Conservation (phyloP, 768 basidiomycete species). For the Dendrothele bispora region DNA sequence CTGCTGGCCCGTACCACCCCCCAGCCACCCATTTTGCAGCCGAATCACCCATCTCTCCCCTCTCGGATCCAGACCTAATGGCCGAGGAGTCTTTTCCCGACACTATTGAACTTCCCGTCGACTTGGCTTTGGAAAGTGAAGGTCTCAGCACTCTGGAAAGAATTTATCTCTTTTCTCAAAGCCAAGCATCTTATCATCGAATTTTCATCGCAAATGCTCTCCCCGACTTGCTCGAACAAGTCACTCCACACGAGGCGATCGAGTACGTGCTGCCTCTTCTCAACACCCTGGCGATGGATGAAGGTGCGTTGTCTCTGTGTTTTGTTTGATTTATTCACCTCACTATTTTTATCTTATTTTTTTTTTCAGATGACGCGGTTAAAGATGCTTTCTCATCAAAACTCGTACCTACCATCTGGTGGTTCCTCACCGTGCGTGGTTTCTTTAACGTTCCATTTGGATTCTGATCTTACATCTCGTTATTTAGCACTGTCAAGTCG, state of each 20-base stretch:
- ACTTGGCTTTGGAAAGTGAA: slow-evolving; percentile 67
- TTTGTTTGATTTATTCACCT: background rate
- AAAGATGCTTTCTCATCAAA: slow-evolving; percentile 85
- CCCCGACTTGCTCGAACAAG: slow-evolving; percentile 71
- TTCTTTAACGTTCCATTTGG: slow-evolving; percentile 6
- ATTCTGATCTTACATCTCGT: no score
- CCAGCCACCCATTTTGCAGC: slow-evolving; percentile 11
- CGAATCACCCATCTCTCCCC: slow-evolving; percentile 6
- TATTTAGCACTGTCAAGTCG: slow-evolving; percentile 64
- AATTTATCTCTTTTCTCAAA: slow-evolving; percentile 87
- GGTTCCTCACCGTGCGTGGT: slow-evolving; percentile 71
- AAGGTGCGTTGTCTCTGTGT: slow-evolving; percentile 52
- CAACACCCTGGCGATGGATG: slow-evolving; percentile 79
- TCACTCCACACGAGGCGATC: slow-evolving; percentile 84
- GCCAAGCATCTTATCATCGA: slow-evolving; percentile 60
- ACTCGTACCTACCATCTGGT: slow-evolving; percentile 85
- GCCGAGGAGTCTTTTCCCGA: slow-evolving; percentile 37
- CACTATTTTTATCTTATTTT: slow-evolving; percentile 5
- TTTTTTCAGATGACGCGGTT: slow-evolving; percentile 70
- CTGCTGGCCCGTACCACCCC: slow-evolving; percentile 9
- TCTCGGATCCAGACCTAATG: no score
- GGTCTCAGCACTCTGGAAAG: slow-evolving; percentile 83
- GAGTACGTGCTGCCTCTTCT: slow-evolving; percentile 94
- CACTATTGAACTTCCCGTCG: slow-evolving; percentile 28
- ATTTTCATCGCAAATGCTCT: slow-evolving; percentile 86